Evolutionary conservation across 2,329 filamentous ascomycete species (phyloP).

Genomic region (Pyrenophora graminea): DNA sequence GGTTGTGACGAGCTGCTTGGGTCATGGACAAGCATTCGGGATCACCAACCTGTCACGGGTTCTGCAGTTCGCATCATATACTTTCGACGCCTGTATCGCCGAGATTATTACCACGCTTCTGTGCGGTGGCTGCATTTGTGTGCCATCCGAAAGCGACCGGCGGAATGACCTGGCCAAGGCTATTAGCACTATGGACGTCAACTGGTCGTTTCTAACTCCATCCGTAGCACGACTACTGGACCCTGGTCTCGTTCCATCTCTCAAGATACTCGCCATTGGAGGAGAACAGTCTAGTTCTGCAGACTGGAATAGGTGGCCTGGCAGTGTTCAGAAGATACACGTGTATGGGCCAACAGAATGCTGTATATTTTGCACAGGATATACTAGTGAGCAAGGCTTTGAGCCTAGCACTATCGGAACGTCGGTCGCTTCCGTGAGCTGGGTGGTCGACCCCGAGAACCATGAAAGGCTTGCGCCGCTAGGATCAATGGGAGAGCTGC

Average conservation of each 20-base stretch:
- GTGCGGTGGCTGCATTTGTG: neutral
- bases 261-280: constrained; percentile 40
- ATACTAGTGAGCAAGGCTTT: neutral
- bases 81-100: constrained; percentile 48
- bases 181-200: constrained; percentile 40
- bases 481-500: constrained; percentile 51
- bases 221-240: constrained; percentile 13
- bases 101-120: neutral
- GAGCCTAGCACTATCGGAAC: neutral
- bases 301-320: constrained; percentile 5
- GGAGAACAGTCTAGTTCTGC: constrained; percentile 4
- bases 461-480: constrained; percentile 14
- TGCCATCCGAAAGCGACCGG: neutral
- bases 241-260: constrained; percentile 51
- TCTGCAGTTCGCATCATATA: constrained; percentile 7
- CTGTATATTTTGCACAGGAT: neutral
- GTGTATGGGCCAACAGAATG: constrained; percentile 23
- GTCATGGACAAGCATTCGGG: neutral
- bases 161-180: constrained; percentile 48
- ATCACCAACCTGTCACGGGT: neutral
- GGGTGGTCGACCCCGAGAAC: constrained; percentile 31
- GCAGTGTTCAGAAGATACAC: constrained; percentile 11
- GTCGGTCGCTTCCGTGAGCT: constrained; percentile 37
- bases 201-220: constrained; percentile 9
- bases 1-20: constrained; percentile 45